A percentile compares a stretch with the other conserved stretches of the same genome.
Conservation (phyloP, 495 filamentous ascomycete species). For the Hypoxylon lenormandii region DNA sequence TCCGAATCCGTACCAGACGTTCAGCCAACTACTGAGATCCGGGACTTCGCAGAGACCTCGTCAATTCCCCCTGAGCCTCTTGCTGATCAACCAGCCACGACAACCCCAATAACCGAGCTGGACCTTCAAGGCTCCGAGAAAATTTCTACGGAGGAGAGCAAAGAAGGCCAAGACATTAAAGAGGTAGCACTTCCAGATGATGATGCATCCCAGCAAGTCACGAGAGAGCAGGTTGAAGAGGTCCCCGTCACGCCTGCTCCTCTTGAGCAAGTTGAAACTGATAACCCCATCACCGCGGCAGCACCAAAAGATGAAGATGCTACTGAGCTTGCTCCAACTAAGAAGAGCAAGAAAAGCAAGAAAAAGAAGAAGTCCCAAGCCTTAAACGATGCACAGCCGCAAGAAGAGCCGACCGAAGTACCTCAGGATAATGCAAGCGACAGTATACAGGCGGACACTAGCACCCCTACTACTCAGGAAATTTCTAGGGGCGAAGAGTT, state of each 20-base stretch:
- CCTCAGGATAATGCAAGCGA: slow-evolving; percentile 1
- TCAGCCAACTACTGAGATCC: slow-evolving; percentile 10
- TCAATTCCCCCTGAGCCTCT: not conserved
- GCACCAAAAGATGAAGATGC: not conserved
- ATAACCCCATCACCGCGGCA: not conserved
- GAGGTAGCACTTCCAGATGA: slow-evolving; percentile 1
- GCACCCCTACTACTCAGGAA: slow-evolving; percentile 12
- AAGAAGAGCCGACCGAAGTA: slow-evolving; percentile 23
- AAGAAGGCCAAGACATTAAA: slow-evolving; percentile 19
- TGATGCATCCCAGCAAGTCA: slow-evolving; percentile 10
- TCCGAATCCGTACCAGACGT: slow-evolving; percentile 1
- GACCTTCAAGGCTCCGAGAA: slow-evolving; percentile 14
- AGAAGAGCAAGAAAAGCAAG: slow-evolving; percentile 50
- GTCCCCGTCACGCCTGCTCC: not conserved
- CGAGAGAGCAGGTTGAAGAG: slow-evolving; percentile 10
- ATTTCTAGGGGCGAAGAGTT: slow-evolving; percentile 4
- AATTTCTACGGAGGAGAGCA: slow-evolving; percentile 8
- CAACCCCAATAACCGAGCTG: slow-evolving; percentile 8
- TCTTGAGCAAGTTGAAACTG: not conserved
- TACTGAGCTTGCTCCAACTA: slow-evolving; percentile 28
- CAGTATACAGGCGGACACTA: slow-evolving; percentile 23
- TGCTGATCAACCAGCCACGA: not conserved
- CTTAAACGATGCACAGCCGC: slow-evolving; percentile 6
- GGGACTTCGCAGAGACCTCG: slow-evolving; percentile 12
- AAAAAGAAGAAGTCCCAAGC: slow-evolving; percentile 33